Percentiles rank a stretch among this genome's conserved stretches.
These are phyloP conservation scores for Phytophthora uliginosa DNA, from an alignment of 352 stramenopile species.

Conservation along the genomic window DNA sequence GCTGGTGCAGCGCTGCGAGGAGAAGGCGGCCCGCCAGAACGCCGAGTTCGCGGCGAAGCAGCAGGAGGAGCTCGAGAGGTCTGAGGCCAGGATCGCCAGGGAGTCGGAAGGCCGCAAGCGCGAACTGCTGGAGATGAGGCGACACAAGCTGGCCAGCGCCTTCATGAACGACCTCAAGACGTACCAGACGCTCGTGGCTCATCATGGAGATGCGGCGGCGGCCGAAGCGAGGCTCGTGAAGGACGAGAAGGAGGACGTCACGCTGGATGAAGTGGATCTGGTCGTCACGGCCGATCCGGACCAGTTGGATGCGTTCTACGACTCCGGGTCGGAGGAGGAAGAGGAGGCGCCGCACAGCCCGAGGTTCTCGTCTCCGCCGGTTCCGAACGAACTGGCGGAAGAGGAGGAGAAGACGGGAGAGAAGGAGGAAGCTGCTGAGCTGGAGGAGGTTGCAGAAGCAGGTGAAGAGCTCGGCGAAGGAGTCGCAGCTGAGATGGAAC, in stretches of 20 bases:
- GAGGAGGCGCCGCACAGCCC: conserved; percentile 23
- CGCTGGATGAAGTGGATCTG: conserved; percentile 79
- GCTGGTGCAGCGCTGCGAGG: conserved; percentile 75
- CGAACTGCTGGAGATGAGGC: conserved; percentile 64
- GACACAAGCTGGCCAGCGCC: conserved; percentile 63
- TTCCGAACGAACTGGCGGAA: conserved; percentile 20
- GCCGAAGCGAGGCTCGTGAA: conserved; percentile 13
- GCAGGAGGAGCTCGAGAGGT: conserved; percentile 81
- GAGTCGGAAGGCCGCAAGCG: conserved; percentile 75
- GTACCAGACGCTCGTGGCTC: conserved; percentile 80
- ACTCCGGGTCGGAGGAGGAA: conserved; percentile 59
- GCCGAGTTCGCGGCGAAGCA: conserved; percentile 71
- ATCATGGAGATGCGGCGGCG: conserved; percentile 49
- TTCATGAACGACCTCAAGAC: conserved; percentile 85
- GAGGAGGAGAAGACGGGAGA: conserved; percentile 47
- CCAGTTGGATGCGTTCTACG: conserved; percentile 82
- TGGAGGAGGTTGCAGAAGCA: neutral
- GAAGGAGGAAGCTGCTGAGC: conserved; percentile 5
- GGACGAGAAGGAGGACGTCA: conserved; percentile 40
- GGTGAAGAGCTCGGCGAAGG: neutral
- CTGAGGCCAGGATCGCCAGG: conserved; percentile 67
- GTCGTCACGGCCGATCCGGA: conserved; percentile 68
- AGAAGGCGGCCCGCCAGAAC: conserved; percentile 80
- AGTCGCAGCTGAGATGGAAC: neutral
- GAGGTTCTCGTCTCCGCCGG: conserved; percentile 21